Percentiles rank a stretch among this genome's conserved stretches.
Evolutionary conservation across 2,329 filamentous ascomycete species (phyloP).

Genomic region (Microcyclosporella mali): DNA sequence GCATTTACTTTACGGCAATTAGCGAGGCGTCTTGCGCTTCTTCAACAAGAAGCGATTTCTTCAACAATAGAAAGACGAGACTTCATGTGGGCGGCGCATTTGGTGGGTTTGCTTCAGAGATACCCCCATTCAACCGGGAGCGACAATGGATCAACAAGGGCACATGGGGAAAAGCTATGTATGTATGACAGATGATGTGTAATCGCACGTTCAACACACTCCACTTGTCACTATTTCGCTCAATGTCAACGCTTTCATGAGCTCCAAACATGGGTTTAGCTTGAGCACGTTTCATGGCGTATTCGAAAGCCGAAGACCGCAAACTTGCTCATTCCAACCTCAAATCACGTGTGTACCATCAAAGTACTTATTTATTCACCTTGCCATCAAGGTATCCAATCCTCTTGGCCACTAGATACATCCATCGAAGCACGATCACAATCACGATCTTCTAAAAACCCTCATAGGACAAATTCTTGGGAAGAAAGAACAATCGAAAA

Average conservation of each 20-base stretch:
- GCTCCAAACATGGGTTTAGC: not conserved
- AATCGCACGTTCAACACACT: no score
- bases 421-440: no score
- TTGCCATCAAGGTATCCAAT: not conserved
- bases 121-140: constrained; percentile 32
- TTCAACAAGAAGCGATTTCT: constrained; percentile 21
- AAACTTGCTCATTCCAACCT: not conserved
- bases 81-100: constrained; percentile 6
- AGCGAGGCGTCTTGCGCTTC: constrained; percentile 1
- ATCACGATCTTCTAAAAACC: no score
- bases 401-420: no score
- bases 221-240: not conserved
- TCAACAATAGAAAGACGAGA: constrained; percentile 10
- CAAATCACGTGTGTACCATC: not conserved
- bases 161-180: not conserved
- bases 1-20: not conserved
- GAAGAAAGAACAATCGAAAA: not conserved
- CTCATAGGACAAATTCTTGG: no score
- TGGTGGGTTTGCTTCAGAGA: constrained; percentile 13
- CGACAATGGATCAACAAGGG: not conserved
- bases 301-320: not conserved
- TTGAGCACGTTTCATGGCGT: not conserved
- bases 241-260: not conserved
- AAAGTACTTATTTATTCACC: not conserved
- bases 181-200: not conserved